Evolutionary conservation across 2,329 filamentous ascomycete genomes (phyloP), one percentile per base, ranked within the genome.

Genomic region (Aspergillus novofumigatus): DNA sequence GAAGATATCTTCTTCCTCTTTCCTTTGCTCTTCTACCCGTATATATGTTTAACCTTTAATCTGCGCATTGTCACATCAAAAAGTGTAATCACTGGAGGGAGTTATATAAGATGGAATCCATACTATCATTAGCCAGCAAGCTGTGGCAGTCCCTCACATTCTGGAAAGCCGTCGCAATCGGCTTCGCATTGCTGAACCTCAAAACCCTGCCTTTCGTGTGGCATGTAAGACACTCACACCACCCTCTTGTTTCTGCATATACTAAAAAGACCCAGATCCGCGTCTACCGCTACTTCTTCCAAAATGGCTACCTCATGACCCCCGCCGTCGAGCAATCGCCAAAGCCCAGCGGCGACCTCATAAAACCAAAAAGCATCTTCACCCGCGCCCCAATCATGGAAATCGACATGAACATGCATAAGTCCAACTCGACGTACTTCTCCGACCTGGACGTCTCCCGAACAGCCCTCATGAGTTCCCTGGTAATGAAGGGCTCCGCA

Each of bases 331-430:
- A 76, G 49, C 77, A 76, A 58, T 69, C 71, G 29, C 78, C 82
- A 57, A 75, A 75, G 57, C 65, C 35, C 17, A 65, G 56, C 35
- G 65, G 67, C 17, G 64, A 66, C 53, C 82, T 92, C 63, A 92
- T 92, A 78, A 82, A 85, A 49, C 87, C 88, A 45, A 75, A 89
- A 44, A 86, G 90, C 57, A 85, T 86, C 20, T 77, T 80, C 52
- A 84, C 86, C 11, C 84, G 85, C 67, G 83, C 87, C 20, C 83
- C 88, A 1, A 76, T 88, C 49, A 82, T 88, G 65, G 91, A 95
- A 74, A 89, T 86, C 69, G 91, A 96, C 76, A 90, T 91, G 78
- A 92, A 92, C 77, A 71, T 91, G 35, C 88, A 92, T 80, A 91
- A 91, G 72, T 86, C 85, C 62, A 89, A 91, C 77, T 84, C 83